These are phyloP conservation scores for Mycena sanguinolenta DNA, from an alignment of 768 basidiomycete genomes.

Conservation along the genomic window DNA sequence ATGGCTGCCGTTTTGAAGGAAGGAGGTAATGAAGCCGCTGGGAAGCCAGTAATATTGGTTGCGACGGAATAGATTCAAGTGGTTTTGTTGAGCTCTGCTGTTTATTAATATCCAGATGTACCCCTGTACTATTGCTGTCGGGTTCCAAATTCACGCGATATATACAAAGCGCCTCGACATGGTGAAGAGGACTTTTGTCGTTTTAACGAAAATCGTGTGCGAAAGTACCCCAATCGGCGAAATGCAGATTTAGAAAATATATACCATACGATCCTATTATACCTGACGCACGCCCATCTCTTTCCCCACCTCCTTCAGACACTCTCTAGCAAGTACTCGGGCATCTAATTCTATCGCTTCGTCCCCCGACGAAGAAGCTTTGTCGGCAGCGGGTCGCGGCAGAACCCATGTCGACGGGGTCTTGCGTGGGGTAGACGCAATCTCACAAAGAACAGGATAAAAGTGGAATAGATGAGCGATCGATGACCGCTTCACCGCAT, in stretches of 20 bases:
- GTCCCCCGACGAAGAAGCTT: constrained; percentile 38
- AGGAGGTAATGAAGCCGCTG: constrained; percentile 17
- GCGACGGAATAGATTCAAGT: background rate
- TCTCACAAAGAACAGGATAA: constrained; percentile 83
- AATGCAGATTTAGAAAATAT: constrained; percentile 14
- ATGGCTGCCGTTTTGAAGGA: constrained; percentile 35
- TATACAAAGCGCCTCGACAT: too few relatives aligned
- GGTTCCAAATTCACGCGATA: too few relatives aligned
- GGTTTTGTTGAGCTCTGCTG: too few relatives aligned
- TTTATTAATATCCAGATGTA: too few relatives aligned
- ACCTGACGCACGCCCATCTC: constrained; percentile 71
- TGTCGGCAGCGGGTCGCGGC: constrained; percentile 29
- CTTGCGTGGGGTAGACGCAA: constrained; percentile 78
- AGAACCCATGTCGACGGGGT: constrained; percentile 77
- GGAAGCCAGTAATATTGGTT: constrained; percentile 20
- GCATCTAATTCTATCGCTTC: constrained; percentile 69
- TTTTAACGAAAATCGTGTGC: too few relatives aligned
- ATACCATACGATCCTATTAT: background rate
- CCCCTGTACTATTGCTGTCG: too few relatives aligned
- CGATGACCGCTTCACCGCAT: constrained; percentile 80
- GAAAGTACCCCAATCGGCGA: background rate
- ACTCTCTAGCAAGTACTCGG: constrained; percentile 72
- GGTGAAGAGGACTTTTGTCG: too few relatives aligned
- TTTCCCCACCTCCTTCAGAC: constrained; percentile 76
- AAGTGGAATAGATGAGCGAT: constrained; percentile 92